phyloP scores from a whole-genome alignment of 352 stramenopile genomes.

The Phytophthora meadii region DNA sequence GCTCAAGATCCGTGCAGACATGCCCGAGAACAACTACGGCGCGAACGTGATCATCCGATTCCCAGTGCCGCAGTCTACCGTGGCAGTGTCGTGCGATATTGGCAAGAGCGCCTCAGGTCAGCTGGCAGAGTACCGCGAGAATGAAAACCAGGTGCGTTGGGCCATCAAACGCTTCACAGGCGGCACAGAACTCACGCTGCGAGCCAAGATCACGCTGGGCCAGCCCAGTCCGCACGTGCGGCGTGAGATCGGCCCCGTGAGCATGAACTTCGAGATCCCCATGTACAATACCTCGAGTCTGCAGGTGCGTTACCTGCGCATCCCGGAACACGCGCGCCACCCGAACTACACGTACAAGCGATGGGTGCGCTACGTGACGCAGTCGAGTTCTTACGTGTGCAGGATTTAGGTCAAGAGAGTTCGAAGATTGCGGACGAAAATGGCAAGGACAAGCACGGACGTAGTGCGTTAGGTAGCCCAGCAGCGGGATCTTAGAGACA shows the following conservation, averaged over 20 bases:
- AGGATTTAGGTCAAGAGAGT: slow-evolving; percentile 80
- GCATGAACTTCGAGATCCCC: slow-evolving; percentile 99
- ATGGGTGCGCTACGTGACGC: slow-evolving; percentile 99
- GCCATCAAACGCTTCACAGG: slow-evolving; percentile 98
- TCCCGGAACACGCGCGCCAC: slow-evolving; percentile 94
- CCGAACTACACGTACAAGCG: slow-evolving; percentile 98
- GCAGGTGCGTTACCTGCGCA: slow-evolving; percentile 98
- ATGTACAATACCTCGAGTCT: slow-evolving; percentile 99
- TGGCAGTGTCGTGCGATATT: slow-evolving; percentile 83
- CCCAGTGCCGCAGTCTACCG: slow-evolving; percentile 90
- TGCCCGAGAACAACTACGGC: slow-evolving; percentile 95
- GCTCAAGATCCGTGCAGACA: slow-evolving; percentile 93
- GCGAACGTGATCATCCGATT: slow-evolving; percentile 97
- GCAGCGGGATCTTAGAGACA: slow-evolving; percentile 42
- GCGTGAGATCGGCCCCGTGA: slow-evolving; percentile 97
- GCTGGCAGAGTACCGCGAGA: slow-evolving; percentile 95
- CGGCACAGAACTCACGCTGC: slow-evolving; percentile 95
- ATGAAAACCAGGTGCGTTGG: slow-evolving; percentile 96
- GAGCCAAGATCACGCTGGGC: slow-evolving; percentile 91
- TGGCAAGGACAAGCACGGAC: slow-evolving; percentile 20
- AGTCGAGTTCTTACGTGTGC: slow-evolving; percentile 98
- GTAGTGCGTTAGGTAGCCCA: slow-evolving; percentile 27
- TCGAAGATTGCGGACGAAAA: slow-evolving; percentile 10
- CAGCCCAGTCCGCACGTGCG: slow-evolving; percentile 79
- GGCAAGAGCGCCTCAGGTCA: slow-evolving; percentile 81